Evolutionary conservation across 495 filamentous ascomycete genomes (phyloP).

Genomic region (Hypoxylon rickii): DNA sequence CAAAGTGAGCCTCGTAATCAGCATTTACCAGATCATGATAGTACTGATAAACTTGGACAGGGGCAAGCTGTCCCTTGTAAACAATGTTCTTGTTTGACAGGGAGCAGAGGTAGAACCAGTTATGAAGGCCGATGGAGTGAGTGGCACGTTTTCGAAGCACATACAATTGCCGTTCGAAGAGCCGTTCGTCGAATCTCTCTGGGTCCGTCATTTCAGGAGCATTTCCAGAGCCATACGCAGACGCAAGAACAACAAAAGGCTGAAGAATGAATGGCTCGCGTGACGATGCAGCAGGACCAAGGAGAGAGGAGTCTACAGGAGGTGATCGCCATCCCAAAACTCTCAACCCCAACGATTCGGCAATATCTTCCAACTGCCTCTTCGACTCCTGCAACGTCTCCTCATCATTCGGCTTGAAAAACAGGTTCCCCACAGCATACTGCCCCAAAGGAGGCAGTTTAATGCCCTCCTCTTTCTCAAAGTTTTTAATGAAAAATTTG

Average conservation of each 20-base stretch:
- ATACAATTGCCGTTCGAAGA: constrained; percentile 93
- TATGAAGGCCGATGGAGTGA: constrained; percentile 91
- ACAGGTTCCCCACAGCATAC: constrained; percentile 97
- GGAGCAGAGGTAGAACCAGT: constrained; percentile 99
- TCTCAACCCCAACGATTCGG: constrained; percentile 81
- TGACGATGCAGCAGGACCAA: constrained; percentile 91
- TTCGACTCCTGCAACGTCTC: constrained; percentile 88
- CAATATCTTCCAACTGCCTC: constrained; percentile 87
- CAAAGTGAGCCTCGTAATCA: constrained; percentile 97
- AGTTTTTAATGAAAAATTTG: constrained; percentile 98
- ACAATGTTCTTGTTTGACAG: constrained; percentile 99
- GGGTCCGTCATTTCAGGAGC: constrained; percentile 79
- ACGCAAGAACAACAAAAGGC: constrained; percentile 89
- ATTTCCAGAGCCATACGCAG: constrained; percentile 84
- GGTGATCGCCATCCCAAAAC: constrained; percentile 97
- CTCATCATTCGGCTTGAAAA: constrained; percentile 96
- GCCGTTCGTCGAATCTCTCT: constrained; percentile 78
- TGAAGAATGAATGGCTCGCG: constrained; percentile 94
- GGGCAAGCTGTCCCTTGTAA: constrained; percentile 97
- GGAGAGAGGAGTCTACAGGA: constrained; percentile 86
- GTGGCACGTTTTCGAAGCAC: constrained; percentile 93
- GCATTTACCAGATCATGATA: constrained; percentile 97
- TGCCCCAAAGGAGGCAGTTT: constrained; percentile 86
- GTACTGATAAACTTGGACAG: constrained; percentile 98
- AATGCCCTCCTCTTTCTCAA: constrained; percentile 84